Conservation (phyloP, 1,284 basidiomycete genomes). For the Boletus semigastroideus region DNA sequence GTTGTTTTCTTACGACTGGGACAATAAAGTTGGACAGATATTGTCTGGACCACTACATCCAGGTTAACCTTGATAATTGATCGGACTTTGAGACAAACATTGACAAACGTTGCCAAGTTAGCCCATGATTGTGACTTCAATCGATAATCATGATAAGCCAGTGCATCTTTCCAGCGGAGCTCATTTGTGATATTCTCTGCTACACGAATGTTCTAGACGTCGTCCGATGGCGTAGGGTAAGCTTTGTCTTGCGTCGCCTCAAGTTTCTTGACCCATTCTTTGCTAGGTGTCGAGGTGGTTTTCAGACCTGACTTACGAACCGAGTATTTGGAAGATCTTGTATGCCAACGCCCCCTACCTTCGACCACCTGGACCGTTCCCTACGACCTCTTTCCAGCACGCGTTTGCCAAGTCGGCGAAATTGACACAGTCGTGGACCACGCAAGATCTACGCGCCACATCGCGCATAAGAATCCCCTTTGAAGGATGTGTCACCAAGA, state of each 20-base stretch:
- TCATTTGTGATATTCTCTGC: neutral
- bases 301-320: neutral
- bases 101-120: no score
- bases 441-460: neutral
- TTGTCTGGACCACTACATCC: no score
- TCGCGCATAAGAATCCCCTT: neutral
- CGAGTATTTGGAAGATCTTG: neutral
- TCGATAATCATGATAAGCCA: neutral
- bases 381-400: neutral
- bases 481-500: neutral
- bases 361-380: neutral
- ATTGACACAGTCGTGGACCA: neutral
- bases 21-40: no score
- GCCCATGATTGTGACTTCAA: no score
- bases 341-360: neutral
- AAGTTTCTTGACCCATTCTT: neutral
- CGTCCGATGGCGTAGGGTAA: neutral
- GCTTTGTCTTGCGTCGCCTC: neutral
- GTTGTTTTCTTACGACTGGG: no score
- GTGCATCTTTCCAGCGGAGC: neutral
- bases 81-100: no score
- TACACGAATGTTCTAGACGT: neutral
- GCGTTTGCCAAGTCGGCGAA: neutral
- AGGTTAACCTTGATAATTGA: no score
- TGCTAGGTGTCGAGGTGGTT: neutral